Base-by-base conservation (phyloP, 768 basidiomycete species). In the Suillus subaureus region DNA sequence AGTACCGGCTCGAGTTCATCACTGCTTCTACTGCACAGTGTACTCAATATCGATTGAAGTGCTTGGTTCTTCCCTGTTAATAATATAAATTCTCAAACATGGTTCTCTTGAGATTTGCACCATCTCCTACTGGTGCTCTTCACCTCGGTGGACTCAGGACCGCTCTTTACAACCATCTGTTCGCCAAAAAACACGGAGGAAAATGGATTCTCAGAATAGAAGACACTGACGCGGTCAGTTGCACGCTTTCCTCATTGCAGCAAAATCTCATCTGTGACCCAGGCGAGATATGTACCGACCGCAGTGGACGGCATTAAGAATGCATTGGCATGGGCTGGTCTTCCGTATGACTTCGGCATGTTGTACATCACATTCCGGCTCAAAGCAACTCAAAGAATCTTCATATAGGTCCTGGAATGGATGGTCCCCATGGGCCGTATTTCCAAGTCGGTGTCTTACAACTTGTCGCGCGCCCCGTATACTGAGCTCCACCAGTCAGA, bases 101-200 rank as follows among this genome's bases (percentile, higher is more conserved):
- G 82, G 84, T 83, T 13, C 81, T 95, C 21, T 77, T 99, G 18
- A 89, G 97, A 18, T 99, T 99, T 76, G 97, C 97, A 3, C 97
- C 97, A 1, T 99, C 97, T 1, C 97, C 97, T 1, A 99, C 97
- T 0, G 97, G 97, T 2, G 85, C 90, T 39, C 81, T 99, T 6
- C 97, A 99, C 76, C 87, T 99, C 2, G 97, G 97, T 1, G 97
- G 97, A 0, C 86, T 99, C 16, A 81, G 97, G 21, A 99, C 96
- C 63, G 97, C 96, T 0, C 80, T 99, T 2, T 97, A 95, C 78
- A 99, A 99, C 72, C 86, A 97, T 72, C 77, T 98, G 0, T 89
- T 90, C 64, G 93, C 97, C 11, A 85, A 84, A 70, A 94, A 93
- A 75, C 81, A 86, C 16, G 88, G 87, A 3, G 97, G 97, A 2